These are phyloP conservation scores for Xylaria sp. DNA, from an alignment of 2,329 filamentous ascomycete genomes.

Conservation along the genomic window DNA sequence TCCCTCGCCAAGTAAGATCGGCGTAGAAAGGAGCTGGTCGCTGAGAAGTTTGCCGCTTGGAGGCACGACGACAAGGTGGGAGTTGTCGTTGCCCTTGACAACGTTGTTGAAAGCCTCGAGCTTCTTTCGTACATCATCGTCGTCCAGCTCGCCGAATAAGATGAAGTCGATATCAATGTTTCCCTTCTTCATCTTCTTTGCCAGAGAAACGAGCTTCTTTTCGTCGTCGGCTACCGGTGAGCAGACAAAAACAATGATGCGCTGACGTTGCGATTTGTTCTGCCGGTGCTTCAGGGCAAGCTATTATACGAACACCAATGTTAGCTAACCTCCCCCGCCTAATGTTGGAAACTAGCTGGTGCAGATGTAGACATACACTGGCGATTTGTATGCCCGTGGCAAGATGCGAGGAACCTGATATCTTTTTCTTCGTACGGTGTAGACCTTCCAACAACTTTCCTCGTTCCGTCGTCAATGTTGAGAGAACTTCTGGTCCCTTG, in stretches of 20 bases:
- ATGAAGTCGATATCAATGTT: constrained; percentile 95
- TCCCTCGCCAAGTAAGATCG: constrained; percentile 87
- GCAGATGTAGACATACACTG: constrained; percentile 69
- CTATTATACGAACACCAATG: constrained; percentile 58
- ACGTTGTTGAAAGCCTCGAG: constrained; percentile 92
- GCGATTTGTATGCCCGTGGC: constrained; percentile 96
- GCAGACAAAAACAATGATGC: constrained; percentile 97
- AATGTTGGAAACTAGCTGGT: background rate
- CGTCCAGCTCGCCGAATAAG: constrained; percentile 91
- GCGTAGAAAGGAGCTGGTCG: constrained; percentile 88
- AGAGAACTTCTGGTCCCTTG: constrained; percentile 95
- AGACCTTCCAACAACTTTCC: constrained; percentile 94
- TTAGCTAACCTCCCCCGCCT: constrained; percentile 39
- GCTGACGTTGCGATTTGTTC: constrained; percentile 96
- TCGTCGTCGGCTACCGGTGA: constrained; percentile 90
- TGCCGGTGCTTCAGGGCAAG: constrained; percentile 97
- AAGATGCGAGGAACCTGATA: constrained; percentile 87
- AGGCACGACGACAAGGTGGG: constrained; percentile 88
- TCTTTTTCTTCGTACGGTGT: constrained; percentile 89
- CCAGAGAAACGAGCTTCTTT: constrained; percentile 86
- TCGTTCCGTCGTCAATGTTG: constrained; percentile 94
- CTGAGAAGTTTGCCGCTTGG: constrained; percentile 92
- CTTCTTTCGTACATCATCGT: constrained; percentile 90
- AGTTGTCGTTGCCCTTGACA: constrained; percentile 91
- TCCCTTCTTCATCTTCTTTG: constrained; percentile 99